Evolutionary conservation across 1,284 basidiomycete species (phyloP).

Genomic region (Cystobasidium slooffiae): DNA sequence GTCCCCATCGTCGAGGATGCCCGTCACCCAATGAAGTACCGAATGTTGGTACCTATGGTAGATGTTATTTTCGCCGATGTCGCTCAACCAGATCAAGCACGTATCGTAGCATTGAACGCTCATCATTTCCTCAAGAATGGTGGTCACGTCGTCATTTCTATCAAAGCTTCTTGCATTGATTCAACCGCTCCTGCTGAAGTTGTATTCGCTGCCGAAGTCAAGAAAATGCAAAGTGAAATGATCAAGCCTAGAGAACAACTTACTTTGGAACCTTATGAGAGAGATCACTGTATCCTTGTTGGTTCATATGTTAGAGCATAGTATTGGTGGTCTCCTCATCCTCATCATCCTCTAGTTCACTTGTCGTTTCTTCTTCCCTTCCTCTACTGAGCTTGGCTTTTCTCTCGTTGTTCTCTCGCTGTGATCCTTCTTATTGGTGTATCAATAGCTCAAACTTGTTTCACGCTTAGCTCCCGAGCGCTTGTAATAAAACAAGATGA

Average conservation of each 20-base stretch:
- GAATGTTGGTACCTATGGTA: conserved; percentile 89
- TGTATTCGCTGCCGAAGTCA: conserved; percentile 88
- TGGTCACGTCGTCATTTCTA: conserved; percentile 92
- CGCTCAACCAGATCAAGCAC: conserved; percentile 95
- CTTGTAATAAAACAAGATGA: neutral
- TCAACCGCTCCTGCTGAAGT: conserved; percentile 87
- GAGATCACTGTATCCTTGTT: conserved; percentile 59
- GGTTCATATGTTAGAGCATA: conserved; percentile 22
- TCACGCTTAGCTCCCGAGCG: neutral
- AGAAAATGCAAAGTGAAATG: conserved; percentile 75
- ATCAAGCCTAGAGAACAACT: conserved; percentile 95
- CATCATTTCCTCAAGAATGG: conserved; percentile 95
- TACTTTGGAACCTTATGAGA: conserved; percentile 67
- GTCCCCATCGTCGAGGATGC: conserved; percentile 99
- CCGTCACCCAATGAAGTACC: conserved; percentile 89
- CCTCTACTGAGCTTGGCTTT: no score
- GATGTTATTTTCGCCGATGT: conserved; percentile 98
- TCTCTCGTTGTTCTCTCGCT: conserved; percentile 16
- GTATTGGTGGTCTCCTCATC: neutral
- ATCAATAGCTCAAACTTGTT: conserved; percentile 12
- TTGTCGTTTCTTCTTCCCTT: conserved; percentile 7
- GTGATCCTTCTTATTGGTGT: neutral
- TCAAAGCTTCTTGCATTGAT: conserved; percentile 99
- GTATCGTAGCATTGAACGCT: conserved; percentile 52
- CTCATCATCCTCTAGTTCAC: neutral